Evolutionary conservation across 2,329 filamentous ascomycete genomes (phyloP).

Genomic region (Aspergillus alliaceus): DNA sequence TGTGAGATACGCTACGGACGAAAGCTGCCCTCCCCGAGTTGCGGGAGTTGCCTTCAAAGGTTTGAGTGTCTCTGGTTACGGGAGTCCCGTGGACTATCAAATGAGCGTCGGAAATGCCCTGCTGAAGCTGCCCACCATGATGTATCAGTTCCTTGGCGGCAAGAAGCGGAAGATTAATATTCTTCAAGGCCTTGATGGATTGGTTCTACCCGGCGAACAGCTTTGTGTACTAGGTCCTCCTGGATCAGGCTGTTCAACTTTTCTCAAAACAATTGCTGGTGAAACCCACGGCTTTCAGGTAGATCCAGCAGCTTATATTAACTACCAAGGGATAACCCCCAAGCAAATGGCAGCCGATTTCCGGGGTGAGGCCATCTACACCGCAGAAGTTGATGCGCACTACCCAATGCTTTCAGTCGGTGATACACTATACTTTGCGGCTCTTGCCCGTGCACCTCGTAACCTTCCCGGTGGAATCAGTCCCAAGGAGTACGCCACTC

Average conservation of each 20-base stretch:
- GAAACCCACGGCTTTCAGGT: slow-evolving; percentile 75
- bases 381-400: slow-evolving; percentile 28
- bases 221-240: slow-evolving; percentile 48
- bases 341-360: slow-evolving; percentile 1
- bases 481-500: slow-evolving; percentile 1
- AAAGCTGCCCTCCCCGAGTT: neutral
- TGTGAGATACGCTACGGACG: slow-evolving; percentile 7
- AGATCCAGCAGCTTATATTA: slow-evolving; percentile 67
- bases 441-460: slow-evolving; percentile 11
- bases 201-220: slow-evolving; percentile 52
- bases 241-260: slow-evolving; percentile 63
- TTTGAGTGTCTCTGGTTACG: slow-evolving; percentile 1
- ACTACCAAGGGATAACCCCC: slow-evolving; percentile 60
- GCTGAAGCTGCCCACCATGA: neutral
- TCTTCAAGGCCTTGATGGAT: slow-evolving; percentile 57
- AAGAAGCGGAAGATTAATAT: slow-evolving; percentile 49
- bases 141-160: neutral
- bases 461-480: neutral
- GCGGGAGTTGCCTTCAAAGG: slow-evolving; percentile 11
- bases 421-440: slow-evolving; percentile 9
- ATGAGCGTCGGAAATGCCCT: slow-evolving; percentile 7
- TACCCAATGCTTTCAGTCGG: slow-evolving; percentile 3
- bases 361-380: slow-evolving; percentile 76
- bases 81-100: slow-evolving; percentile 29
- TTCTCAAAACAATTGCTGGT: slow-evolving; percentile 76